Percentiles rank a stretch among this genome's conserved stretches.
Conservation (phyloP, 306 rosid genomes). For the Neltuma alba region DNA sequence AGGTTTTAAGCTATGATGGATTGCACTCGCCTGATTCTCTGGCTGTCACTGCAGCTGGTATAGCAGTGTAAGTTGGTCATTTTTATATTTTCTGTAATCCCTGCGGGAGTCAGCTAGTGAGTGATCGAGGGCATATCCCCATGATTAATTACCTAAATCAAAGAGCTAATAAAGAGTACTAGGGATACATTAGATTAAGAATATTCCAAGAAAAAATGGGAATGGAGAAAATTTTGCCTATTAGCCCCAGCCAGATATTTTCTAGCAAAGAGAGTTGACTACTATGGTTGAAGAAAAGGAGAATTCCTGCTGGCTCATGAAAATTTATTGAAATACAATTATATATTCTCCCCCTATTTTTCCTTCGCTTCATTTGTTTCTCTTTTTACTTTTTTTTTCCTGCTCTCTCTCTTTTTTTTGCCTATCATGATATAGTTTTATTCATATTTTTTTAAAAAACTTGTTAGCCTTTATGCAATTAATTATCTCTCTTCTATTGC, state of each 20-base stretch:
- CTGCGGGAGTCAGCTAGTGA: not conserved
- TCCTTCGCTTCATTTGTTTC: not conserved
- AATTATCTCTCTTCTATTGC: not conserved
- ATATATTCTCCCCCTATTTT: not conserved
- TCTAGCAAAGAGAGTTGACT: not conserved
- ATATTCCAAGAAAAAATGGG: not conserved
- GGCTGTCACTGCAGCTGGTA: conserved; percentile 98
- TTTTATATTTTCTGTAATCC: conserved; percentile 27
- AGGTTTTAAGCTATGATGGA: conserved; percentile 99
- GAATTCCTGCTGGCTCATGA: not conserved
- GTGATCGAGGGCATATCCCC: no score
- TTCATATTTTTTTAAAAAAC: not conserved
- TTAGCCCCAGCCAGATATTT: not conserved
- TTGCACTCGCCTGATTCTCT: conserved; percentile 90
- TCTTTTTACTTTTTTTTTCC: not conserved
- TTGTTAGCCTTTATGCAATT: not conserved
- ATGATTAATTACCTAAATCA: not conserved
- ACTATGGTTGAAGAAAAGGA: not conserved
- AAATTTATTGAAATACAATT: not conserved
- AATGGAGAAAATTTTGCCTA: not conserved
- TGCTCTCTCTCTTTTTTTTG: not conserved
- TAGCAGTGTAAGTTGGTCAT: conserved; percentile 82
- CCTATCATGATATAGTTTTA: not conserved
- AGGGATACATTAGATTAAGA: not conserved
- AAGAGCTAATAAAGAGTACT: not conserved